phyloP scores from a whole-genome alignment of 495 filamentous ascomycete genomes.

The Thermothielavioides terrestris region DNA sequence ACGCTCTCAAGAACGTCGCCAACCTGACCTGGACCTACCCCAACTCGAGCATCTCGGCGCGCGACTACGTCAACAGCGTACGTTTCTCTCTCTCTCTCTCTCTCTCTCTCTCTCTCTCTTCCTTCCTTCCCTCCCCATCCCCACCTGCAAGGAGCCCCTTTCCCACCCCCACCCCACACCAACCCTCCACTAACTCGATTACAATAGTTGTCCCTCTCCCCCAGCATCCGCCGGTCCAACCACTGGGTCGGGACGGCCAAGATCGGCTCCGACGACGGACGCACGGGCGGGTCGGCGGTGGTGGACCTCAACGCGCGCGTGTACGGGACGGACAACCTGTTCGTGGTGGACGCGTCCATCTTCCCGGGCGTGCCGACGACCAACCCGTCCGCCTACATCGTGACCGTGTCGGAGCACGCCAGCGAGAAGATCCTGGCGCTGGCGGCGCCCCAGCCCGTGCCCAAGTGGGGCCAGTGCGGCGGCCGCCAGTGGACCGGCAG shows the following conservation, averaged over 20 bases:
- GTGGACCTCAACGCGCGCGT: constrained; percentile 64
- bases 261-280: constrained; percentile 59
- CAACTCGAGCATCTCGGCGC: constrained; percentile 38
- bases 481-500: constrained; percentile 26
- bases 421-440: constrained; percentile 41
- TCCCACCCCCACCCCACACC: neutral
- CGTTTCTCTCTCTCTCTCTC: neutral
- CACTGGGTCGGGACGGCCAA: constrained; percentile 62
- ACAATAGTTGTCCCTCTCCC: constrained; percentile 36
- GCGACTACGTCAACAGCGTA: constrained; percentile 44
- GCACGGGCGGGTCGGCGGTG: constrained; percentile 53
- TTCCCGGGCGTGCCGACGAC: constrained; percentile 54
- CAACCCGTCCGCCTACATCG: constrained; percentile 53
- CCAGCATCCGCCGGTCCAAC: constrained; percentile 52
- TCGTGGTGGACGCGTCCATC: constrained; percentile 54
- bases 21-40: constrained; percentile 49
- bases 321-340: constrained; percentile 63
- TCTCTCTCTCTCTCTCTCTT: neutral
- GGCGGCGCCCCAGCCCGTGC: constrained; percentile 7
- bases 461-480: constrained; percentile 35
- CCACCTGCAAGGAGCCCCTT: neutral
- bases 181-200: neutral
- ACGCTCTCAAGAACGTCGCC: constrained; percentile 43
- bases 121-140: neutral
- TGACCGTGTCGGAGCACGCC: constrained; percentile 50